Evolutionary conservation across 129 eudicot genomes (phyloP), one percentile per base, ranked within the genome.

Genomic region (Lactuca saligna): DNA sequence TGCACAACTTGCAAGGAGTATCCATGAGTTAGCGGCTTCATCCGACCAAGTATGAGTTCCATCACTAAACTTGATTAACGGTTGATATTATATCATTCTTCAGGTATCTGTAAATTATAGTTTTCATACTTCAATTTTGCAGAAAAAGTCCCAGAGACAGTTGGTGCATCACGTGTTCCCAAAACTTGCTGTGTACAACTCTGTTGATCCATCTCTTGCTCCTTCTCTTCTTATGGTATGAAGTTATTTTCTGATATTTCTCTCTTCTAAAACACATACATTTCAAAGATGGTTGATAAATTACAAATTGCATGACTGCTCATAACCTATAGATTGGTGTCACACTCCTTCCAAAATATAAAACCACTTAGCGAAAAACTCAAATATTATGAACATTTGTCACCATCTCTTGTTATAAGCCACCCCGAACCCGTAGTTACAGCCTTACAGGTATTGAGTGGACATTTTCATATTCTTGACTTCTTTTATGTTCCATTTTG

Each of bases 1-100:
- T 84, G 96, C 96, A 60, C 98, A 93, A 84, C 95, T 93, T 83
- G 98, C 98, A 64, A 84, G 98, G 87, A 93, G 96, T 73, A 93
- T 93, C 76, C 96, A 93, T 61, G 98, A 93, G 71, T 73, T 93
- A 59, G 95, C 98, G 5, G 97, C 98, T 63, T 79, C 92, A 37
- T 93, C 96, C 7, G 98, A 93, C 83, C 98, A 89, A 74, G 98
- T 93, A 86, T 65, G 81, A 37, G 44, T 66, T 53, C 20, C 63
- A 57, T 65, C 3, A 64, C 55, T 61, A 15, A 48, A 32, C 57
- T 49, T 82, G 51, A 35, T 37, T 57, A 38, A 33, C 44, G 3
- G 2, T 56, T 38, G 33, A 48, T 69, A 34, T 42, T 63, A 33
- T 20, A 37, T 51, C 6, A 50, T 35, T 16, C 65, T 29, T 54